These are phyloP conservation scores for Cladochytrium replicatum DNA, from an alignment of 192 early-diverging fungal genomes.

Conservation along the genomic window DNA sequence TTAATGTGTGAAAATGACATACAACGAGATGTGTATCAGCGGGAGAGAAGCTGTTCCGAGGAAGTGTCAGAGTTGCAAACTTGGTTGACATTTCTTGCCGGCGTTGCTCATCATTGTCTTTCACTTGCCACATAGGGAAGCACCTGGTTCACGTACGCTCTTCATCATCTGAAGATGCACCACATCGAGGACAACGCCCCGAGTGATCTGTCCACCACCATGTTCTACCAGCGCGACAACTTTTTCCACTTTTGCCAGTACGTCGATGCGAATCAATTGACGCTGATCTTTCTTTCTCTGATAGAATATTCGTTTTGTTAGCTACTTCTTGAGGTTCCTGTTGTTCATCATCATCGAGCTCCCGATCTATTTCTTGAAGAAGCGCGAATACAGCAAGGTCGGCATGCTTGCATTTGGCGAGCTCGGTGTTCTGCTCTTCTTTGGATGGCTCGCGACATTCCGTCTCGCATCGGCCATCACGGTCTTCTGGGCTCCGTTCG, in stretches of 20 bases:
- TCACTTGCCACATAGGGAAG: too few relatives aligned
- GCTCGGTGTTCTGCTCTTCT: conserved; percentile 2
- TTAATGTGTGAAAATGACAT: too few relatives aligned
- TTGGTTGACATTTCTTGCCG: too few relatives aligned
- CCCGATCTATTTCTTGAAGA: conserved; percentile 18
- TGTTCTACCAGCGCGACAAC: conserved; percentile 31
- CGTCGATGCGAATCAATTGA: conserved; percentile 1
- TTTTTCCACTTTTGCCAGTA: conserved; percentile 21
- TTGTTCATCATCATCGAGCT: conserved; percentile 18
- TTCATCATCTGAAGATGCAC: conserved; percentile 36
- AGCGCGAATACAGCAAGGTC: conserved; percentile 11
- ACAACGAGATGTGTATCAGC: too few relatives aligned
- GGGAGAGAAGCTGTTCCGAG: too few relatives aligned
- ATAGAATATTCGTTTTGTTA: too few relatives aligned
- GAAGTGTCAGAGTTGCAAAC: too few relatives aligned
- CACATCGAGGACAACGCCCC: conserved; percentile 33
- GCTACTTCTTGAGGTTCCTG: conserved; percentile 30
- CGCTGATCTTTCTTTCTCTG: conserved; percentile 2
- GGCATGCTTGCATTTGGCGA: conserved; percentile 9
- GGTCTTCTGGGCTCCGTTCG: conserved; percentile 18
- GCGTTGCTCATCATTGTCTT: too few relatives aligned
- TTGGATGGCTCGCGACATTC: too few relatives aligned
- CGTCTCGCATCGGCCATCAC: too few relatives aligned
- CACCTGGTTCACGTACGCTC: conserved; percentile 28
- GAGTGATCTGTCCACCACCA: conserved; percentile 19